Evolutionary conservation across 2,329 filamentous ascomycete species (phyloP), one percentile per base, ranked within the genome.

Genomic region (Penicillium psychrosexuale): DNA sequence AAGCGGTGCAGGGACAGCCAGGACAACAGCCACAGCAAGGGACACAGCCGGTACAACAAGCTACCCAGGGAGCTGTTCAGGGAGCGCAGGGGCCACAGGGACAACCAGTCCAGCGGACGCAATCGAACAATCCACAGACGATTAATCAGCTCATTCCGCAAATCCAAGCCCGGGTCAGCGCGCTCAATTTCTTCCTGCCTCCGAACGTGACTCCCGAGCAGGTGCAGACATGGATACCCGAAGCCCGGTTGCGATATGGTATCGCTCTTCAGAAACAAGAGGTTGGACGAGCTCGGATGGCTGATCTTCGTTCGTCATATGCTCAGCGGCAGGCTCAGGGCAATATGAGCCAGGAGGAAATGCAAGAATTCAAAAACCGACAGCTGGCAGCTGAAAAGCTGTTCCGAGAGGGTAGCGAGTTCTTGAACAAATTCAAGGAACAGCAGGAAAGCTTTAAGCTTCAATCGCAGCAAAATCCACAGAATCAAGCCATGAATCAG

Each of bases 241-340:
- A 80, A 58, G 77, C 77, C 31, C 77, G 73, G 56, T 61, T 75
- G 42, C 71, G 77, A 58, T 78, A 78, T 64, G 78, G 77, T 24
- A 73, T 77, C 53, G 75, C 76, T 9, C 67, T 80, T 27, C 77
- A 80, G 61, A 78, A 77, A 57, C 73, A 77, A 51, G 77, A 80
- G 56, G 69, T 77, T 15, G 76, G 75, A n/a, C 72, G 72, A 51
- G 69, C 68, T n/a, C 73, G 75, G 28, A 67, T 78, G 46, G 60
- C 66, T 19, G 76, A 79, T 40, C 57, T 80, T 28, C 71, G 75
- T 24, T 62, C 72, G 31, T 70, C 73, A 50, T 72, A 71, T 47
- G 57, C 61, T 22, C 69, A 73, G 53, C 75, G 76, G 22, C 70
- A 75, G 55, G 62, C 61, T 31, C 60, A 69, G 11, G 75, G 75